These are phyloP conservation scores for Bipolaris sorokiniana DNA, from an alignment of 2,329 filamentous ascomycete species.

Conservation along the genomic window DNA sequence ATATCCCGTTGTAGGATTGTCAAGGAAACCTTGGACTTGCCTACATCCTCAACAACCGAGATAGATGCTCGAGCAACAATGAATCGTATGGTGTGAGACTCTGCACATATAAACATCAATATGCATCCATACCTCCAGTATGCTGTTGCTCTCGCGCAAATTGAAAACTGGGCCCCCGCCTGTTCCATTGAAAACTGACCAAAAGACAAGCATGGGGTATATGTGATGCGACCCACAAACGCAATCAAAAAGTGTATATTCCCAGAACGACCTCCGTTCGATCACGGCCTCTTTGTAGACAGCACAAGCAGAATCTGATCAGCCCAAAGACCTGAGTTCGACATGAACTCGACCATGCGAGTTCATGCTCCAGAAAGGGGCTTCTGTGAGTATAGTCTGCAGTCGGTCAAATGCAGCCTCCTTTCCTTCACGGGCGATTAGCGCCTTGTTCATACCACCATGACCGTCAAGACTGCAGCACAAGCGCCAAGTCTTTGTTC, in stretches of 20 bases:
- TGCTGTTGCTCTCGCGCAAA: neutral
- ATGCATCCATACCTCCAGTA: neutral
- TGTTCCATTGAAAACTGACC: neutral
- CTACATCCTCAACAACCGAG: neutral
- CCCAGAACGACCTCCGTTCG: neutral
- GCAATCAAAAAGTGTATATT: neutral
- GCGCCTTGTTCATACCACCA: slow-evolving; percentile 12
- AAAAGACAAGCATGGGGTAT: neutral
- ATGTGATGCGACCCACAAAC: slow-evolving; percentile 1
- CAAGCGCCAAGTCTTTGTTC: slow-evolving; percentile 16
- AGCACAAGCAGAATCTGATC: neutral
- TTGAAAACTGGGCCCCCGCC: neutral
- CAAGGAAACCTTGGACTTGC: neutral
- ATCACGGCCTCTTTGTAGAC: neutral
- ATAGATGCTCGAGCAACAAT: neutral
- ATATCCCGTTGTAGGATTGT: neutral
- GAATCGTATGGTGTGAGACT: neutral
- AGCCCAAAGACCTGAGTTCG: slow-evolving; percentile 8
- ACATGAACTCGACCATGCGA: slow-evolving; percentile 5
- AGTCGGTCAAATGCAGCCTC: slow-evolving; percentile 21
- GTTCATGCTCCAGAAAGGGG: slow-evolving; percentile 2
- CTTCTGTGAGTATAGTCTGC: slow-evolving; percentile 8
- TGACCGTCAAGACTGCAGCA: slow-evolving; percentile 11
- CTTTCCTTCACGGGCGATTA: slow-evolving; percentile 8
- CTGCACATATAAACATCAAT: neutral